Percentiles rank a stretch among this genome's conserved stretches.
phyloP scores from a whole-genome alignment of 2,329 filamentous ascomycete species.

The Alternaria viburni region DNA sequence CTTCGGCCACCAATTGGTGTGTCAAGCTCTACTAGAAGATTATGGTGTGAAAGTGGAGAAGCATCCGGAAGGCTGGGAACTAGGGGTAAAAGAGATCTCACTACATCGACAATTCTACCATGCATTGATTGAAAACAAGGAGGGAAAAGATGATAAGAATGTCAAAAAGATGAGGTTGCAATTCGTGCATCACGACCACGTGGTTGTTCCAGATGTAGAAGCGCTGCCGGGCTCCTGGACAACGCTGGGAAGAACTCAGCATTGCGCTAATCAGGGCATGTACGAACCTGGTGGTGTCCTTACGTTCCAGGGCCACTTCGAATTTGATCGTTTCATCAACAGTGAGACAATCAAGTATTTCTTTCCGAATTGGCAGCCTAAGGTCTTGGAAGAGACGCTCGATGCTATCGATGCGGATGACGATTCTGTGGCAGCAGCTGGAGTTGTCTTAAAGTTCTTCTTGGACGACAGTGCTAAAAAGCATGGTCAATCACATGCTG shows the following conservation, averaged over 20 bases:
- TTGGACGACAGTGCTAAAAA: conserved; percentile 17
- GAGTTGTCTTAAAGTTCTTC: conserved; percentile 45
- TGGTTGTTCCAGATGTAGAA: conserved; percentile 23
- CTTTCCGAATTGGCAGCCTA: conserved; percentile 33
- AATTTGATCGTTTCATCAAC: conserved; percentile 53
- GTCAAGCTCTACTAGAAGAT: conserved; percentile 45
- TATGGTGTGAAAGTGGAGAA: conserved; percentile 35
- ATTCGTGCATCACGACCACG: conserved; percentile 49
- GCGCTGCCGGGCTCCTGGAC: conserved; percentile 28
- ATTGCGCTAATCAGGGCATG: conserved; percentile 51
- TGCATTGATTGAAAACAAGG: too few relatives aligned
- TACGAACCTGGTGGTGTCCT: conserved; percentile 49
- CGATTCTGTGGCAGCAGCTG: conserved; percentile 37
- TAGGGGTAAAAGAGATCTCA: conserved; percentile 32
- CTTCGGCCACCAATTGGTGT: conserved; percentile 54
- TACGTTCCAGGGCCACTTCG: conserved; percentile 54
- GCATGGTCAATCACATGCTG: not conserved
- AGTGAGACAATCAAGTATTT: conserved; percentile 48
- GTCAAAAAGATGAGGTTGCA: conserved; percentile 38
- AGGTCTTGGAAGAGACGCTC: conserved; percentile 26
- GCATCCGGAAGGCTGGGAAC: conserved; percentile 35
- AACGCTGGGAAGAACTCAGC: conserved; percentile 30
- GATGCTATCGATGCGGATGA: conserved; percentile 31
- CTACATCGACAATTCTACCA: conserved; percentile 21
- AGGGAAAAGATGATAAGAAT: too few relatives aligned